A percentile compares a stretch with the other conserved stretches of the same genome.
These are phyloP conservation scores for Trichomonas vaginalis DNA, from an alignment of 208 protist species.

Conservation along the genomic window DNA sequence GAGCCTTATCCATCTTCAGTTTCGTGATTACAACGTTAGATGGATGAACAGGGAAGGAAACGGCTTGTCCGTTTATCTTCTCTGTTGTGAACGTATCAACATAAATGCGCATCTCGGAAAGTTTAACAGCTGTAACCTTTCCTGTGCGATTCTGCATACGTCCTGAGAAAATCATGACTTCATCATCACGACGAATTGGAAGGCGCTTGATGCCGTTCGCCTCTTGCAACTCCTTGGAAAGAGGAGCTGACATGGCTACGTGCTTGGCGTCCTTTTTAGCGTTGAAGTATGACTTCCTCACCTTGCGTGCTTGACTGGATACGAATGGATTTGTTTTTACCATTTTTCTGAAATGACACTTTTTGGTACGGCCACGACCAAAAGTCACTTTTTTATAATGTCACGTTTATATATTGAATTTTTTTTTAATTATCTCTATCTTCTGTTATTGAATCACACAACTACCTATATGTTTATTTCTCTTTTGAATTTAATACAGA, in stretches of 20 bases:
- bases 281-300: neutral
- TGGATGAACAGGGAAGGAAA: slow-evolving; percentile 62
- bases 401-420: no score
- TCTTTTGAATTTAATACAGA: no score
- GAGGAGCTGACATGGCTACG: neutral
- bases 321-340: neutral
- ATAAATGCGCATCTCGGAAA: neutral
- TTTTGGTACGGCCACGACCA: no score
- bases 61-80: neutral
- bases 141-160: neutral
- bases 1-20: slow-evolving; percentile 88
- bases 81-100: neutral
- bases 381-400: no score
- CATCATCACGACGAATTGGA: slow-evolving; percentile 12
- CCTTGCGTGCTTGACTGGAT: neutral
- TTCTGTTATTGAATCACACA: no score
- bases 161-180: neutral
- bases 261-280: neutral
- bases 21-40: slow-evolving; percentile 96
- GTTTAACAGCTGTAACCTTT: neutral
- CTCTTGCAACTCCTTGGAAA: neutral
- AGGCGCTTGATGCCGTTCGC: neutral
- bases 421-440: no score
- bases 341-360: neutral
- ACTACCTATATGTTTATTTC: no score